These are phyloP conservation scores for Oryza longistaminata DNA, from an alignment of 176 grass and related monocot genomes.

Conservation along the genomic window DNA sequence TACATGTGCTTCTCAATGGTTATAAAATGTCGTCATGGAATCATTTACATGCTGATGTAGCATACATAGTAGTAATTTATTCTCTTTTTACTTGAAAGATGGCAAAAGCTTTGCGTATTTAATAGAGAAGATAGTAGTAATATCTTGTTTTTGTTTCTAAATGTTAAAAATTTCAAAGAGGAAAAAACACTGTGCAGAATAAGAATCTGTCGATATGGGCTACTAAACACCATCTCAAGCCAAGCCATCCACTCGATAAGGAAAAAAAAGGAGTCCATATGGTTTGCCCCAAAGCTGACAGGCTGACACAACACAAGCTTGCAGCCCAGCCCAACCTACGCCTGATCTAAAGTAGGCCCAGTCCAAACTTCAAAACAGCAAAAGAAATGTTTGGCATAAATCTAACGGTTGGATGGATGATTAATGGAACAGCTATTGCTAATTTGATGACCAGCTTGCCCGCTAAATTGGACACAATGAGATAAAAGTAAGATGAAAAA, in stretches of 20 bases:
- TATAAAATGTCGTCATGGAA: background rate
- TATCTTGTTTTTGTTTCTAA: background rate
- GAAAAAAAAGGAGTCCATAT: background rate
- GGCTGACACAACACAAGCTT: background rate
- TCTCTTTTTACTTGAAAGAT: background rate
- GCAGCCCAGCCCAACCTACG: background rate
- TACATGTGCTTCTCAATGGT: background rate
- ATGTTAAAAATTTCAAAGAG: background rate
- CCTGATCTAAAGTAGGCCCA: background rate
- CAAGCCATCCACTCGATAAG: background rate
- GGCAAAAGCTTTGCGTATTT: no score
- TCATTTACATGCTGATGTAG: conserved; percentile 4
- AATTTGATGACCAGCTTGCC: background rate
- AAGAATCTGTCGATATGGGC: background rate
- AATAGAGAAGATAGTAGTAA: background rate
- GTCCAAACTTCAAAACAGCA: background rate
- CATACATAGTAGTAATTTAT: background rate
- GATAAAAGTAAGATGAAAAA: background rate
- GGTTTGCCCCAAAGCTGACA: background rate
- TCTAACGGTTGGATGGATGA: background rate
- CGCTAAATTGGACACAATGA: background rate
- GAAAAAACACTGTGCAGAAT: background rate
- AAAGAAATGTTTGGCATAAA: background rate
- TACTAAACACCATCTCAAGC: background rate
- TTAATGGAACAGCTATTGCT: conserved; percentile 12